Conservation (phyloP, 139 green algal species). For the Coelastrella sp. region DNA sequence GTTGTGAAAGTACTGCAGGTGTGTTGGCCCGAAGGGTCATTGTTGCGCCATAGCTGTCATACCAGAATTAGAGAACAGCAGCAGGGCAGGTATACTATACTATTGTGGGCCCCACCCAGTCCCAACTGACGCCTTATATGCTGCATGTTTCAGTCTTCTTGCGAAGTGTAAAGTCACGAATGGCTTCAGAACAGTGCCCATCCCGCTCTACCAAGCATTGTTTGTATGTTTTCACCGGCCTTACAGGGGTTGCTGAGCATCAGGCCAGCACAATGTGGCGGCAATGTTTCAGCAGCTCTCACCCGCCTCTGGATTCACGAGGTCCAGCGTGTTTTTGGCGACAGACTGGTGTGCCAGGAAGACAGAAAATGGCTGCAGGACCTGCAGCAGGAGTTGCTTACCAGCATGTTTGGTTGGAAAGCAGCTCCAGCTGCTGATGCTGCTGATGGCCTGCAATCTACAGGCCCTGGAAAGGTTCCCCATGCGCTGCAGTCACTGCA, state of each 20-base stretch:
- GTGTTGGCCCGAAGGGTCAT: not conserved
- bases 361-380: constrained; percentile 70
- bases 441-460: not conserved
- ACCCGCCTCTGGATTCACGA: constrained; percentile 82
- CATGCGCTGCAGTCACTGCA: not conserved
- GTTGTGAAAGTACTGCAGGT: constrained; percentile 85
- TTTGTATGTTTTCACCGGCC: no score
- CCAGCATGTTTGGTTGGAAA: constrained; percentile 45
- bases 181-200: no score
- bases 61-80: no score
- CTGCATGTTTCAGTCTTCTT: no score
- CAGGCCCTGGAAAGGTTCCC: not conserved
- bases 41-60: no score
- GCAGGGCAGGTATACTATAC: no score
- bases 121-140: no score
- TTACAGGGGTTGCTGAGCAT: constrained; percentile 74
- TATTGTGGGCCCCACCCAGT: no score
- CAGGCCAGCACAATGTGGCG: constrained; percentile 60
- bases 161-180: no score
- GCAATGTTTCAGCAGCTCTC: constrained; percentile 49
- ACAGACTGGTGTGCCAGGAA: constrained; percentile 68
- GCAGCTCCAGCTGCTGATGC: not conserved
- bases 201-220: no score
- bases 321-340: constrained; percentile 36
- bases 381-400: constrained; percentile 62